Evolutionary conservation across 139 green algal genomes (phyloP).

Genomic region (Ulvella scutata): DNA sequence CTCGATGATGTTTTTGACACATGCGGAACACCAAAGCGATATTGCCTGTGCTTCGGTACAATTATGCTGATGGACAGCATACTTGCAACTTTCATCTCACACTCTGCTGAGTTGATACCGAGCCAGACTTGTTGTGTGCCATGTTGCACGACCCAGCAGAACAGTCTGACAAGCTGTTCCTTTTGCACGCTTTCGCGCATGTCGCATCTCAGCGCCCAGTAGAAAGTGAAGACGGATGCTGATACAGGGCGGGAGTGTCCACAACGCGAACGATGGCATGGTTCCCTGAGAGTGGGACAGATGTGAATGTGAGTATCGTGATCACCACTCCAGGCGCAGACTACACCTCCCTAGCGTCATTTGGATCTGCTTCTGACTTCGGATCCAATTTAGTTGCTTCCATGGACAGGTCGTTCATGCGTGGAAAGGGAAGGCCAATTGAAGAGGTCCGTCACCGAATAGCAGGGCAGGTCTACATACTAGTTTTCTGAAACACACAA

Average conservation of each 20-base stretch:
- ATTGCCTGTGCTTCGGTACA: neutral
- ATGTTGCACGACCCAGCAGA: neutral
- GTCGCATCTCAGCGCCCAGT: neutral
- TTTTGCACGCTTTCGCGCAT: neutral
- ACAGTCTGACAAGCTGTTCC: neutral
- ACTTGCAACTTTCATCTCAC: neutral
- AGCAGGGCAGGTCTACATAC: neutral
- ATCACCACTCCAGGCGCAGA: constrained; percentile 24
- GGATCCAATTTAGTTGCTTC: constrained; percentile 24
- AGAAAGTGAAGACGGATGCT: neutral
- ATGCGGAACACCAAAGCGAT: neutral
- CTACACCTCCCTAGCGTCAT: constrained; percentile 25
- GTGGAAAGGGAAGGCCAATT: neutral
- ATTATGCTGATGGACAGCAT: neutral
- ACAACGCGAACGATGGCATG: constrained; percentile 3
- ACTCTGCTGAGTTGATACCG: neutral
- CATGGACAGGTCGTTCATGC: constrained; percentile 26
- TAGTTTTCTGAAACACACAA: neutral
- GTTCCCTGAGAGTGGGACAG: constrained; percentile 11
- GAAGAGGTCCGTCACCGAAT: neutral
- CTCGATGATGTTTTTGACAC: neutral
- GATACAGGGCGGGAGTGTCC: neutral
- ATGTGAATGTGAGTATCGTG: constrained; percentile 23
- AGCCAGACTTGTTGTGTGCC: neutral
- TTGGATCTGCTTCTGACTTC: constrained; percentile 29